Evolutionary conservation across 345 rosid species (phyloP), one percentile per base, ranked within the genome.

Genomic region (Pistacia atlantica): DNA sequence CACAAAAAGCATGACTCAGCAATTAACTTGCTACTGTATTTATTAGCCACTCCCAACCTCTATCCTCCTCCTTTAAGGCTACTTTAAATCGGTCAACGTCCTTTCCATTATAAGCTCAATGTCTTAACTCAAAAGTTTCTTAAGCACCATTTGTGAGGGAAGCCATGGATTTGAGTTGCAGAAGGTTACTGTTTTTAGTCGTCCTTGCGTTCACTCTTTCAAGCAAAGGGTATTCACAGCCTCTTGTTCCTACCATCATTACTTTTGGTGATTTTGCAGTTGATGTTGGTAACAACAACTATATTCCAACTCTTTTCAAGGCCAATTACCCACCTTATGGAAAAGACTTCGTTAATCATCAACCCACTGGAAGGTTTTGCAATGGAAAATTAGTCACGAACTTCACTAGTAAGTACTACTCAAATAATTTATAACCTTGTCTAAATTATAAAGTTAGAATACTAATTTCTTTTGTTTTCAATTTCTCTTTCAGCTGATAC

Each of bases 351-450:
- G 25, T 22, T 0, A 22, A 22, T 22, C 25, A 22, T 22, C 25
- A 22, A 22, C 25, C 25, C n/a, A 95, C 99, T 1, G 98, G 99
- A 0, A 92, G 99, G 78, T 95, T 95, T 81, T 92, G 99, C 75
- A 90, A 95, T 78, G 99, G 99, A 42, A 95, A 95, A 79, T 66
- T 92, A 71, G 98, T 94, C 70, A 95, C 99, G 1, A 98, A 95
- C 55, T 75, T 93, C 67, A 95, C 97, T 4, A 95, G 98, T 95
- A 70, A 71, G 60, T 20, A 31, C 20, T 55, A 11, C 68, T 18
- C 51, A 63, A 61, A 17, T 51, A 17, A 22, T 22, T 22, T 22
- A 22, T n/a, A 20, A 3, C 31, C n/a, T 62, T 3, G 25, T 35
- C 45, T 56, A 59, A 38, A 38, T 38, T 38, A 38, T 38, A 3